phyloP scores from a whole-genome alignment of 2,329 filamentous ascomycete species.

The Alternaria arbusti region DNA sequence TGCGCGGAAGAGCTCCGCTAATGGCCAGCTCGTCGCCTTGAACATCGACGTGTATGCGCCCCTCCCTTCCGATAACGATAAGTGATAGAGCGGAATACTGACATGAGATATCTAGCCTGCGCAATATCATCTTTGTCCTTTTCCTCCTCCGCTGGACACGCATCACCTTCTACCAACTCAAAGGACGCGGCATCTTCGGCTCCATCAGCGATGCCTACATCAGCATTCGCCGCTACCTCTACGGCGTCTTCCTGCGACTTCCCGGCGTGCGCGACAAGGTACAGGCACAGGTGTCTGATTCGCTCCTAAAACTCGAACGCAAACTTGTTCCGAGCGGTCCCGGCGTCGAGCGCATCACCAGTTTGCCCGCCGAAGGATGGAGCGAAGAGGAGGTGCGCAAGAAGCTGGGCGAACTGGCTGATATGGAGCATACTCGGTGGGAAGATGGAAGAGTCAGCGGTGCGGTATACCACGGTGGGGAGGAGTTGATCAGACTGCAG shows the following conservation, averaged over 20 bases:
- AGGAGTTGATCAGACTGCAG: constrained; percentile 81
- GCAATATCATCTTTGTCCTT: constrained; percentile 86
- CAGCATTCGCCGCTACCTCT: constrained; percentile 73
- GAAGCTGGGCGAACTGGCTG: constrained; percentile 79
- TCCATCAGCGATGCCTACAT: constrained; percentile 77
- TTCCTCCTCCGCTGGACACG: constrained; percentile 86
- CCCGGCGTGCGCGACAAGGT: constrained; percentile 89
- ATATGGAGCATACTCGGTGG: constrained; percentile 94
- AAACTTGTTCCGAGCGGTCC: constrained; percentile 81
- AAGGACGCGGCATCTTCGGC: constrained; percentile 85
- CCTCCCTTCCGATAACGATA: background rate
- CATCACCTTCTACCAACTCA: constrained; percentile 80
- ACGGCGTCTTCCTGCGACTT: constrained; percentile 82
- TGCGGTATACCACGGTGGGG: constrained; percentile 93
- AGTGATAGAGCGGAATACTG: background rate
- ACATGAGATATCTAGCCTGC: constrained; percentile 57
- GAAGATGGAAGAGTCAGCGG: constrained; percentile 95
- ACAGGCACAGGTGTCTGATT: constrained; percentile 80
- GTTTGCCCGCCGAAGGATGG: constrained; percentile 85
- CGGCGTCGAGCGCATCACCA: constrained; percentile 73
- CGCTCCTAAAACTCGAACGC: constrained; percentile 77
- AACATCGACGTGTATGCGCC: constrained; percentile 74
- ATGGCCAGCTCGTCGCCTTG: constrained; percentile 62
- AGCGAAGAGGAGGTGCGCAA: constrained; percentile 76
- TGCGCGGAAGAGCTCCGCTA: constrained; percentile 64